Conservation (phyloP, 2,329 filamentous ascomycete genomes). For the Fusarium hostae region DNA sequence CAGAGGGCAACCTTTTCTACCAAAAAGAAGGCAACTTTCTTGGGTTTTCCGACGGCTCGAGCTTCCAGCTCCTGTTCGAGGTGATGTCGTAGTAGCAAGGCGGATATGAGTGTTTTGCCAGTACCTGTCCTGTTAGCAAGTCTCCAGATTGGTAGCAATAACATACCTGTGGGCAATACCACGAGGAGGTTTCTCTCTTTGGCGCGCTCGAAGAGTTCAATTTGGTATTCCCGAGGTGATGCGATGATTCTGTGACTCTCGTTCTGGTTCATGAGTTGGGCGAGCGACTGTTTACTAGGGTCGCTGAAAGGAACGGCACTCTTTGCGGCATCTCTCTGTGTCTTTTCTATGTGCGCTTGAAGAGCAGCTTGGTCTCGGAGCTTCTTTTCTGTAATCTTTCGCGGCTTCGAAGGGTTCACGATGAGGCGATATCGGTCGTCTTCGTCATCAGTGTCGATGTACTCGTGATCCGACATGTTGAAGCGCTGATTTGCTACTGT, state of each 20-base stretch:
- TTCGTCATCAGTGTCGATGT: constrained; percentile 38
- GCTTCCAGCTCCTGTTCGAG: constrained; percentile 81
- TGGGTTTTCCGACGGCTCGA: constrained; percentile 67
- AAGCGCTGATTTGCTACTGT: not conserved
- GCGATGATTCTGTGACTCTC: constrained; percentile 70
- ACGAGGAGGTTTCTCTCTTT: constrained; percentile 89
- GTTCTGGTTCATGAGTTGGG: constrained; percentile 49
- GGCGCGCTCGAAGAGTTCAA: constrained; percentile 89
- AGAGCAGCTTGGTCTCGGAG: constrained; percentile 63
- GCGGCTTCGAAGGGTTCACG: constrained; percentile 47
- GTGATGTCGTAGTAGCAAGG: constrained; percentile 80
- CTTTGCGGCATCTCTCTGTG: constrained; percentile 51
- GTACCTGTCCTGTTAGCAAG: constrained; percentile 66
- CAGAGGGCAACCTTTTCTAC: constrained; percentile 91
- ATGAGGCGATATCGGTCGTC: constrained; percentile 45
- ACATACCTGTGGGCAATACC: constrained; percentile 85
- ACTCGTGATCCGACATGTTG: constrained; percentile 13
- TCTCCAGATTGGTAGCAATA: rapidly evolving
- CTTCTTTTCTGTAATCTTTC: constrained; percentile 59
- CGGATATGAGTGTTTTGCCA: constrained; percentile 96
- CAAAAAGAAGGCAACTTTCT: constrained; percentile 84
- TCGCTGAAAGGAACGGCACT: constrained; percentile 42
- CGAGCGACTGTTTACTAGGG: constrained; percentile 46
- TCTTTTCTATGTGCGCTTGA: constrained; percentile 54
- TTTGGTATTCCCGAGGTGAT: constrained; percentile 88